Conservation (phyloP, 2,329 filamentous ascomycete genomes). For the Exophiala sideris region DNA sequence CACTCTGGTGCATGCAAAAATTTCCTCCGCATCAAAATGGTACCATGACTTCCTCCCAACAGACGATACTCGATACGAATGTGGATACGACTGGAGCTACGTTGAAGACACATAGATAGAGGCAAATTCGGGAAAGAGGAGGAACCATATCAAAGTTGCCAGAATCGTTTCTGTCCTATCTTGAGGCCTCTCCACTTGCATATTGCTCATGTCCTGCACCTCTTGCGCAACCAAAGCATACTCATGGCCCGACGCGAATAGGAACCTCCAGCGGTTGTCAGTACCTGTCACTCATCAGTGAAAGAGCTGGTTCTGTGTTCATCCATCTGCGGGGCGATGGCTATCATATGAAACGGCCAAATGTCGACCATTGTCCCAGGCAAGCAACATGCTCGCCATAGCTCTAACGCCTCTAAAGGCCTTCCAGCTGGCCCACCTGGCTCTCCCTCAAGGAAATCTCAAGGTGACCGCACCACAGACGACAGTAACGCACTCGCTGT, state of each 20-base stretch:
- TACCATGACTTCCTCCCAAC: background rate
- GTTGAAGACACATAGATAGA: no score
- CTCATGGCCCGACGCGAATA: constrained; percentile 1
- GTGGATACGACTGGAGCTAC: background rate
- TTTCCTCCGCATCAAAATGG: background rate
- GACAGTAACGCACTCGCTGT: constrained; percentile 18
- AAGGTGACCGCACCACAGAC: constrained; percentile 17
- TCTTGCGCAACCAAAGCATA: constrained; percentile 12
- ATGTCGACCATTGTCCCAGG: constrained; percentile 19
- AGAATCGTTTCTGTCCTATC: background rate
- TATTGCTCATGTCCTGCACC: constrained; percentile 12
- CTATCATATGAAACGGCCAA: constrained; percentile 14
- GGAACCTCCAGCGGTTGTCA: background rate
- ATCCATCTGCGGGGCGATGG: constrained; percentile 19
- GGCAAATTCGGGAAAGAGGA: no score
- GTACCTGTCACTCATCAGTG: background rate
- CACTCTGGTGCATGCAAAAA: background rate
- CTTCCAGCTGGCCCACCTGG: constrained; percentile 14
- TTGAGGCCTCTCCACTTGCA: background rate
- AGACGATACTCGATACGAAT: background rate
- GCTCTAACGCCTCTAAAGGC: constrained; percentile 15
- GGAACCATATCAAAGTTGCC: no score
- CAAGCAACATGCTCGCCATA: constrained; percentile 23
- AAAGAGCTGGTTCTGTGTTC: constrained; percentile 1
- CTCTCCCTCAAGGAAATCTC: constrained; percentile 19